Evolutionary conservation across 2,329 filamentous ascomycete genomes (phyloP), one percentile per base, ranked within the genome.

Genomic region (Geoglossum cookeanum): DNA sequence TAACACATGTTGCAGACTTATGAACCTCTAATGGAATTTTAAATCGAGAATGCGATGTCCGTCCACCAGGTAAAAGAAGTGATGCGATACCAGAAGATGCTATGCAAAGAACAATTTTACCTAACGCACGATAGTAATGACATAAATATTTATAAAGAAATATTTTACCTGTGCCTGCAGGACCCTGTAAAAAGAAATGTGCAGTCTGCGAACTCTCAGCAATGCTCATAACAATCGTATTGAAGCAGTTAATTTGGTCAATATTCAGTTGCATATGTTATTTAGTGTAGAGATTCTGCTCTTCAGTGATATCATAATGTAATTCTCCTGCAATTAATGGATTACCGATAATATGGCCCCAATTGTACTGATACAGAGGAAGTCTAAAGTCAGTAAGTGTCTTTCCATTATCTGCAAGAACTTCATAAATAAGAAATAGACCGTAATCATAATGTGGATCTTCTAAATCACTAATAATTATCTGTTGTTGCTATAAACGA

Each of bases 31-130:
- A 17, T 29, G 39, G 29, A 37, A 58, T 58, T 27, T 57, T 42
- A 48, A 57, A 58, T 13, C 54, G 8, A 49, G 42, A 58, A 44
- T 58, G 29, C 5, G 54, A 49, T 32, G 39, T 58, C 11, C 30
- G 27, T 42, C 51, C 15, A 49, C 45, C 45, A 22, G 45, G 45
- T 49, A 49, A 49, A 8, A 30, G 45, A 27, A 49, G 45, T 30
- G 45, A 6, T 22, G 45, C 45, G 15, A 49, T 49, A 6, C 45
- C 45, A 49, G 45, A 49, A 27, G 45, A 49, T 49, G 45, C 45
- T 9, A 49, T 27, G 29, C 45, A 49, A 30, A 49, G 45, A 49
- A 49, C 45, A 30, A 49, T 49, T 27, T 49, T 49, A 4, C 17
- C 29, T 8, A 49, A 30, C 4, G 45, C 45, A 42, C 13, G 45